Base-by-base conservation (phyloP, 345 rosid genomes). In the Ailanthus altissimus region DNA sequence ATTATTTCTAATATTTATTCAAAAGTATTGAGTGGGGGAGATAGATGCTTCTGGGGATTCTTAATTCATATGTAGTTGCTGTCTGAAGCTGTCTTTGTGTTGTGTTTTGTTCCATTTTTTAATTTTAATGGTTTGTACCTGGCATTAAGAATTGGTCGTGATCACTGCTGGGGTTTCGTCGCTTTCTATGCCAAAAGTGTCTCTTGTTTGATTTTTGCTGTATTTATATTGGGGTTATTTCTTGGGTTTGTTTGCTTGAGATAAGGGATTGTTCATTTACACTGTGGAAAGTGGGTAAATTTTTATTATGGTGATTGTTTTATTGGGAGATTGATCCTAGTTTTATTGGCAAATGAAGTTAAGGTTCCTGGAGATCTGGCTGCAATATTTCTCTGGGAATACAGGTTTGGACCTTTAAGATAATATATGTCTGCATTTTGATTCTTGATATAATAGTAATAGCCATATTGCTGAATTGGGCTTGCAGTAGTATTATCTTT, bases 301-400 rank as follows among this genome's bases (percentile, higher is more conserved):
- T 80, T 73, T 54, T 43, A 69, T 67, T 72, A 81, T 51, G 81
- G 50, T 78, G 65, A 42, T 72, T 51, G 51, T 74, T 79, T 20
- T 84, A 40, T 68, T 70, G 38, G 72, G 81, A 68, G 67, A 70
- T 79, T 81, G 68, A 73, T 77, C 73, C 81, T 73, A 10, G 62
- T 69, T 75, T 72, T 75, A 23, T 74, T 75, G 78, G 86, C 86
- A 76, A 88, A 87, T 89, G 90, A 89, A 91, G 86, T 81, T 83
- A 88, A 88, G 82, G 82, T 75, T 71, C 83, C 76, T 77, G 75
- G 77, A 75, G 88, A 86, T 78, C 84, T 84, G 84, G 80, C 82
- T 82, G 78, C 90, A 49, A 46, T 69, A 26, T 74, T 79, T 77
- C 75, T 78, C 80, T 72, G 77, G 78, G 81, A 83, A 77, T 70